phyloP scores from a whole-genome alignment of 768 basidiomycete species.

The Omphalotus guepiniiformis region DNA sequence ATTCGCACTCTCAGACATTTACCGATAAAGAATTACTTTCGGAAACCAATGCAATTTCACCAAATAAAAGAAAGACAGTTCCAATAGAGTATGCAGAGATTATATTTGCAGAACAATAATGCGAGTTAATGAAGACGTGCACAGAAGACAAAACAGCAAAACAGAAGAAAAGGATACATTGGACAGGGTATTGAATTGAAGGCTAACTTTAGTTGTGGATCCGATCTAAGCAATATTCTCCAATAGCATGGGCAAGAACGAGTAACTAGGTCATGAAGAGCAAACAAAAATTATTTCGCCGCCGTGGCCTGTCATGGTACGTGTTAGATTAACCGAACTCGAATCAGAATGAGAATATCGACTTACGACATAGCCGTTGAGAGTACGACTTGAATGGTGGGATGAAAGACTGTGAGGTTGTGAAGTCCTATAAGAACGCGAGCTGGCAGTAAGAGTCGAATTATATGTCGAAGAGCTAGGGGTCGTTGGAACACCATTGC shows the following conservation, averaged over 20 bases:
- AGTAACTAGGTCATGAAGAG: slow-evolving; percentile 8
- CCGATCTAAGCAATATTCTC: slow-evolving; percentile 10
- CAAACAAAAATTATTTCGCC: slow-evolving; percentile 31
- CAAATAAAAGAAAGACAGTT: no score
- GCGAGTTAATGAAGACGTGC: slow-evolving; percentile 2
- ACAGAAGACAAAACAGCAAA: slow-evolving; percentile 2
- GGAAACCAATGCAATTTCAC: no score
- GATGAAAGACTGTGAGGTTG: slow-evolving; percentile 67
- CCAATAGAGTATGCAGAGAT: no score
- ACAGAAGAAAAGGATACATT: slow-evolving; percentile 1
- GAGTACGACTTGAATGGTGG: slow-evolving; percentile 73
- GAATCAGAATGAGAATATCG: slow-evolving; percentile 18
- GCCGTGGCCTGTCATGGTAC: slow-evolving; percentile 30
- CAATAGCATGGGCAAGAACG: slow-evolving; percentile 7
- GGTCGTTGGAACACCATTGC: slow-evolving; percentile 51
- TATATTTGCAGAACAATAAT: slow-evolving; percentile 4
- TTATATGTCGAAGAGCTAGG: slow-evolving; percentile 53
- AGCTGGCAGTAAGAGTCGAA: slow-evolving; percentile 54
- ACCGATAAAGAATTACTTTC: no score
- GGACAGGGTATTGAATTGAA: slow-evolving; percentile 5
- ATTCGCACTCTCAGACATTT: no score
- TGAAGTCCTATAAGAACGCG: slow-evolving; percentile 63
- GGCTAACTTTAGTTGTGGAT: neutral
- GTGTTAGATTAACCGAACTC: slow-evolving; percentile 18
- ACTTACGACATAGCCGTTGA: slow-evolving; percentile 68